These are phyloP conservation scores for Salix caprea DNA, from an alignment of 345 rosid species.

Conservation along the genomic window DNA sequence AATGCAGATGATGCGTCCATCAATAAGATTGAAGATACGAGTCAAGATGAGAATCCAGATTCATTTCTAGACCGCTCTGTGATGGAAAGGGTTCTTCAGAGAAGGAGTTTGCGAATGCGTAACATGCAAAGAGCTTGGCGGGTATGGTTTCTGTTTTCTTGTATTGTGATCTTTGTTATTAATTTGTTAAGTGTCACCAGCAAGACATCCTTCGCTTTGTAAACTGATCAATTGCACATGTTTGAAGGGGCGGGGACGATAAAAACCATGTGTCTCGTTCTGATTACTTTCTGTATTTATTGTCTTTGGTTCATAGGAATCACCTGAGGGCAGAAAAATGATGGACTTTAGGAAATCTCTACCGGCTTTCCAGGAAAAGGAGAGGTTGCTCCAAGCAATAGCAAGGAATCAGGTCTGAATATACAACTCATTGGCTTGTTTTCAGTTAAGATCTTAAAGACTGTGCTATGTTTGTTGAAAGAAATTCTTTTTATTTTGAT, in stretches of 20 bases:
- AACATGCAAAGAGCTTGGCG: conserved; percentile 94
- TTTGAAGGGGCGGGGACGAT: background rate
- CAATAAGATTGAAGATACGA: conserved; percentile 42
- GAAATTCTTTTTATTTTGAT: background rate
- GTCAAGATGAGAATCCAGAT: conserved; percentile 45
- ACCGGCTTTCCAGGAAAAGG: conserved; percentile 89
- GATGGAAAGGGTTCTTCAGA: conserved; percentile 93
- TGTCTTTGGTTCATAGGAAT: conserved; percentile 48
- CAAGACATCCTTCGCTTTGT: background rate
- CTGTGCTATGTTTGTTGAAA: background rate
- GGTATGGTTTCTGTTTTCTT: conserved; percentile 26
- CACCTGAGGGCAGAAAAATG: conserved; percentile 85
- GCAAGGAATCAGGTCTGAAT: conserved; percentile 85
- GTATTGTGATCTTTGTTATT: background rate
- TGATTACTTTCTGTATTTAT: background rate
- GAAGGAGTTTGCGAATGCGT: conserved; percentile 85
- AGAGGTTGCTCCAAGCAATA: conserved; percentile 87
- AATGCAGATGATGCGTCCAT: conserved; percentile 27
- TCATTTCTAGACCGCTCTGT: conserved; percentile 72
- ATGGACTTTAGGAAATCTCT: conserved; percentile 75
- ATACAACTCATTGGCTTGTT: background rate
- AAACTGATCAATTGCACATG: background rate
- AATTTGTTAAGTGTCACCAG: background rate
- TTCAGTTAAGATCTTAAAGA: background rate
- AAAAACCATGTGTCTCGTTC: background rate